phyloP scores from a whole-genome alignment of 139 green algal genomes.

The Monoraphidium neglectum region DNA sequence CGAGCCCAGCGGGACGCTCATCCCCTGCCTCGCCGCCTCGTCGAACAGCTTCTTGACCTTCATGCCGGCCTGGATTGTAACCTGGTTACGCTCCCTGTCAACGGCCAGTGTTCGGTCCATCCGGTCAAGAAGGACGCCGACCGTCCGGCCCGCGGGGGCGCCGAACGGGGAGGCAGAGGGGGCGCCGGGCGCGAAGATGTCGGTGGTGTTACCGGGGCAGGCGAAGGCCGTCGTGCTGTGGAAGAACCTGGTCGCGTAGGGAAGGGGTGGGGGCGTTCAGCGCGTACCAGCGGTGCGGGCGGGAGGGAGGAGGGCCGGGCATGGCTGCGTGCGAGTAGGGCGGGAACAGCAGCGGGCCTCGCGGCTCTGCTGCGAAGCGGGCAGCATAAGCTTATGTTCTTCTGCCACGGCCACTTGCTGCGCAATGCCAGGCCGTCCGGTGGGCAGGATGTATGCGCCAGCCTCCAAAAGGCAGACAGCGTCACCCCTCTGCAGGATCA shows the following conservation, averaged over 20 bases:
- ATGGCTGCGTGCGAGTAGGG: too few species aligned
- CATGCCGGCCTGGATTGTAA: slow-evolving; percentile 28
- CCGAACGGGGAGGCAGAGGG: background rate
- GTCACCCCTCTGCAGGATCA: too few species aligned
- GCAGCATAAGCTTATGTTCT: too few species aligned
- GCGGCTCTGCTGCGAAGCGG: too few species aligned
- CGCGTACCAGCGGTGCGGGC: too few species aligned
- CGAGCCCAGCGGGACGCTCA: slow-evolving; percentile 20
- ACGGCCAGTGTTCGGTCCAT: slow-evolving; percentile 13
- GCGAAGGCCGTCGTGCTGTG: slow-evolving; percentile 25
- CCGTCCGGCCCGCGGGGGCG: background rate
- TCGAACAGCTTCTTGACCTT: slow-evolving; percentile 18
- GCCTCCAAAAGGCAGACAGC: too few species aligned
- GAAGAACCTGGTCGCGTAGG: slow-evolving; percentile 6
- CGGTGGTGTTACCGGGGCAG: slow-evolving; percentile 7
- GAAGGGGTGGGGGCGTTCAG: too few species aligned
- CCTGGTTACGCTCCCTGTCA: background rate
- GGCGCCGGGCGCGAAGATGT: background rate
- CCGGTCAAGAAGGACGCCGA: slow-evolving; percentile 17
- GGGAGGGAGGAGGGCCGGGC: too few species aligned
- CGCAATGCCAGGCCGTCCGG: too few species aligned
- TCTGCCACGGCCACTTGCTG: too few species aligned
- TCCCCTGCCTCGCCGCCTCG: slow-evolving; percentile 3
- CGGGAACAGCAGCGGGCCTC: too few species aligned
- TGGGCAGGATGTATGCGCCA: too few species aligned